phyloP scores from a whole-genome alignment of 2,329 filamentous ascomycete genomes.

The Podosphaera fusca region DNA sequence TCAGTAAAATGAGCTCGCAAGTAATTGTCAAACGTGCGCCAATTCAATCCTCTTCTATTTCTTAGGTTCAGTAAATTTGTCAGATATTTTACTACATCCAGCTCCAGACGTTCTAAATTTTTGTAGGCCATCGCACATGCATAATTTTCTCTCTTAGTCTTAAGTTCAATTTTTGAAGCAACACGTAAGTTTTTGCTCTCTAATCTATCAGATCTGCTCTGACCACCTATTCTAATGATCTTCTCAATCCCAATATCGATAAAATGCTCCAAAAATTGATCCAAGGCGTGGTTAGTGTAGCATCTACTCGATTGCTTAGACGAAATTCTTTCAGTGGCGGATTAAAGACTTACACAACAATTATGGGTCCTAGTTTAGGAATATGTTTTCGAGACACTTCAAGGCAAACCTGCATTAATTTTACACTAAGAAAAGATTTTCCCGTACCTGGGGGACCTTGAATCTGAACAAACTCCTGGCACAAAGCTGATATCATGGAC shows the following conservation, averaged over 20 bases:
- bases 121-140: conserved; percentile 3
- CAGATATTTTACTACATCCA: conserved; percentile 2
- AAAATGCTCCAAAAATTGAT: conserved; percentile 15
- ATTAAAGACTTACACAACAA: not conserved
- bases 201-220: conserved; percentile 10
- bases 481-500: not conserved
- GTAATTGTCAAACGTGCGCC: conserved; percentile 4
- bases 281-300: conserved; percentile 16
- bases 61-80: conserved; percentile 2
- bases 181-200: conserved; percentile 9
- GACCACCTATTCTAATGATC: conserved; percentile 10
- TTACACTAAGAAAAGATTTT: conserved; percentile 12
- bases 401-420: not conserved
- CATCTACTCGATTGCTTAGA: conserved; percentile 2
- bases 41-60: conserved; percentile 3
- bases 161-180: conserved; percentile 5
- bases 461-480: conserved; percentile 2
- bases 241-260: conserved; percentile 9
- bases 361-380: not conserved
- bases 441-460: conserved; percentile 13
- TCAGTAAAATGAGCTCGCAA: conserved; percentile 4
- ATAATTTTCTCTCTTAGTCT: conserved; percentile 6
- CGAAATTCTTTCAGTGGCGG: conserved; percentile 13
- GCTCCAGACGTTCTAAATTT: conserved; percentile 3
- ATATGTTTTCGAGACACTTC: not conserved